Evolutionary conservation across 2,329 filamentous ascomycete genomes (phyloP).

Genomic region (Neospermospora avenae): DNA sequence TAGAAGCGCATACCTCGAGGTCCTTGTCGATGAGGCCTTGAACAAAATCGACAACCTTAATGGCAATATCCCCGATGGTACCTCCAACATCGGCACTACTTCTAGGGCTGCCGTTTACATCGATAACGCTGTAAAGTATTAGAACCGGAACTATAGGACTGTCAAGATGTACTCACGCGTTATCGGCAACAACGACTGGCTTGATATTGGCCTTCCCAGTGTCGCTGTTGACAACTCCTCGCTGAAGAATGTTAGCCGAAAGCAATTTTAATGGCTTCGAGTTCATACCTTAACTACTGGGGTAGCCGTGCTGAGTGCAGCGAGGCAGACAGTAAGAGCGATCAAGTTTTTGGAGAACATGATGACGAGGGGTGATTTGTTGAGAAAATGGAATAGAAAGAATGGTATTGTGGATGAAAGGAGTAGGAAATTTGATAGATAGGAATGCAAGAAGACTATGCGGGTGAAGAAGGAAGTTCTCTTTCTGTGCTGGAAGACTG

Average conservation of each 20-base stretch:
- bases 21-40: constrained; percentile 19
- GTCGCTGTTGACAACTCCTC: constrained; percentile 15
- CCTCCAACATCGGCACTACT: constrained; percentile 12
- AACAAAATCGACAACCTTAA: constrained; percentile 16
- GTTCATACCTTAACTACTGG: not conserved
- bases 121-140: not conserved
- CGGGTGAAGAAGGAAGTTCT: not conserved
- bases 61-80: constrained; percentile 12
- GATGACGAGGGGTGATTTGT: not conserved
- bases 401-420: not conserved
- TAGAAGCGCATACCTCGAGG: constrained; percentile 5
- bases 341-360: not conserved
- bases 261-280: not conserved
- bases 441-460: not conserved
- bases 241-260: constrained; percentile 1
- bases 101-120: not conserved
- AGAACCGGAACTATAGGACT: not conserved
- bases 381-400: not conserved
- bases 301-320: not conserved
- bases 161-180: not conserved
- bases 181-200: not conserved
- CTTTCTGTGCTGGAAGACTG: not conserved
- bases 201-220: constrained; percentile 7
- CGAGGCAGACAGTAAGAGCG: not conserved
- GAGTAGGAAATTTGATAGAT: not conserved